A percentile compares a stretch with the other conserved stretches of the same genome.
Evolutionary conservation across 768 basidiomycete genomes (phyloP).

Genomic region (Gelatoporia subvermispora): DNA sequence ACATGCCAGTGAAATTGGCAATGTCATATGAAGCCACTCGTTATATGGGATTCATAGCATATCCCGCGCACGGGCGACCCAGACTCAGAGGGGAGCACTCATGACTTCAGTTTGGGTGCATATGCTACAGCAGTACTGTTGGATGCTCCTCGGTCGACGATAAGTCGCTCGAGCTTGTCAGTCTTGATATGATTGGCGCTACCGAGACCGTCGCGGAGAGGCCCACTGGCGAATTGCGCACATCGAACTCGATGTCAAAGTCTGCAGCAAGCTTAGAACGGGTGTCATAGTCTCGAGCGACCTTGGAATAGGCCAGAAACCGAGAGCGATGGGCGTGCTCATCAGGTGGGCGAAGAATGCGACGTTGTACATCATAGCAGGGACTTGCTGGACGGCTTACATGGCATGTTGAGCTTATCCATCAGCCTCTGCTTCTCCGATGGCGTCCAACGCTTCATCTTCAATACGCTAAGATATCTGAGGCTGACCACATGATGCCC

Average conservation of each 20-base stretch:
- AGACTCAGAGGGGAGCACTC: constrained; percentile 36
- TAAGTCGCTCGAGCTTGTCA: constrained; percentile 55
- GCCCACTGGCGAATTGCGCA: constrained; percentile 42
- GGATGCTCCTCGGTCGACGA: constrained; percentile 51
- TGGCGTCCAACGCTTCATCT: too few relatives aligned
- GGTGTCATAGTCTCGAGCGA: constrained; percentile 21
- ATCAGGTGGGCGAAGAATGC: not conserved
- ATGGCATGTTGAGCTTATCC: too few relatives aligned
- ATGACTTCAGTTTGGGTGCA: constrained; percentile 36
- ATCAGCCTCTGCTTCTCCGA: too few relatives aligned
- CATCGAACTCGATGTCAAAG: constrained; percentile 45
- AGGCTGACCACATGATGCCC: too few relatives aligned
- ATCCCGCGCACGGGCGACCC: constrained; percentile 35
- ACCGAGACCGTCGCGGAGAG: constrained; percentile 47
- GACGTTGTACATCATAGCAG: too few relatives aligned
- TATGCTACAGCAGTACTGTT: constrained; percentile 33
- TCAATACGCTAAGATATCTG: too few relatives aligned
- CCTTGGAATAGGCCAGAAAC: constrained; percentile 34
- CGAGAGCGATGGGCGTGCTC: constrained; percentile 1
- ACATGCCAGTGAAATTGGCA: constrained; percentile 43
- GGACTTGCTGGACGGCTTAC: too few relatives aligned
- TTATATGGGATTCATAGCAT: constrained; percentile 10
- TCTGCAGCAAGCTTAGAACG: constrained; percentile 33
- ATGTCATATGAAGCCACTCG: constrained; percentile 31
- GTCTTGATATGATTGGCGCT: constrained; percentile 38